phyloP scores from a whole-genome alignment of 1,139 yeast genomes.

The Taphrina confusa region DNA sequence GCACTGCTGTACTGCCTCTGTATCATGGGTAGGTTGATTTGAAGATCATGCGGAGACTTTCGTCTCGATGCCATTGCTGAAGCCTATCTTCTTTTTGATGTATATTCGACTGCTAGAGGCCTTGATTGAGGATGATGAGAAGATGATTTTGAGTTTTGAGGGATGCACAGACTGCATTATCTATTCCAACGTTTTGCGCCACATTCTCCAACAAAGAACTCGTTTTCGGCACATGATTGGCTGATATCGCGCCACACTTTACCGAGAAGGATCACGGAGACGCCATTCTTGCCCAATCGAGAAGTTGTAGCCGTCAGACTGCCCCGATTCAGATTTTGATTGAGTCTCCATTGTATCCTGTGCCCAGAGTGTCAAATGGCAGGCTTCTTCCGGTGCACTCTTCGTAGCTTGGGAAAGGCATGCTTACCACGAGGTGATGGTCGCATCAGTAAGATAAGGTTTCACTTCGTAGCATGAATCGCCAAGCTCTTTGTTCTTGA shows the following conservation, averaged over 20 bases:
- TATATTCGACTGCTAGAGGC: not conserved
- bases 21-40: not conserved
- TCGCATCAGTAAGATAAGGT: too few relatives aligned
- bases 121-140: not conserved
- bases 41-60: not conserved
- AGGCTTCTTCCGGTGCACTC: too few relatives aligned
- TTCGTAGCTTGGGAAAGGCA: too few relatives aligned
- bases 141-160: not conserved
- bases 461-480: too few relatives aligned
- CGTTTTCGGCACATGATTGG: not conserved
- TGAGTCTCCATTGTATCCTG: too few relatives aligned
- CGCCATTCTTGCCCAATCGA: not conserved
- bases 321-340: too few relatives aligned
- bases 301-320: not conserved
- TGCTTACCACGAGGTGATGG: too few relatives aligned
- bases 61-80: not conserved
- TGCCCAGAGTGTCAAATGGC: too few relatives aligned
- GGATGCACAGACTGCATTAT: slow-evolving; percentile 5
- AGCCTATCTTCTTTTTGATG: too few relatives aligned
- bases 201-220: not conserved
- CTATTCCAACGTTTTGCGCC: not conserved
- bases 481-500: not conserved
- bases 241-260: not conserved
- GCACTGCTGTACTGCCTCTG: slow-evolving; percentile 12
- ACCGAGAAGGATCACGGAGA: not conserved